A percentile compares a stretch with the other conserved stretches of the same genome.
Conservation (phyloP, 2,329 filamentous ascomycete species). For the Dothidotthia symphoricarpi region DNA sequence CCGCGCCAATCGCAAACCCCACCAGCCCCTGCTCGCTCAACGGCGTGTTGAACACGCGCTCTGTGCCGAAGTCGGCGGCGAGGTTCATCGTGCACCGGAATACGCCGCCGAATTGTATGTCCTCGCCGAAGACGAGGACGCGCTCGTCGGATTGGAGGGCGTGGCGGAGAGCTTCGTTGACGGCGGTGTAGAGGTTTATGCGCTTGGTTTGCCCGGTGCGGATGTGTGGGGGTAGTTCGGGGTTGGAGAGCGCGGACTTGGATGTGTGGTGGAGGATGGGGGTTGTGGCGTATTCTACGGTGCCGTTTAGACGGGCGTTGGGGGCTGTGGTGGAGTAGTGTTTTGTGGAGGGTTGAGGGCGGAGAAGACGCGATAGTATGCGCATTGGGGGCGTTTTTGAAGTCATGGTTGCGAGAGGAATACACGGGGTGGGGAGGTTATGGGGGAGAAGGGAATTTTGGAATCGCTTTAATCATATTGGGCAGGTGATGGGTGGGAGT, state of each 20-base stretch:
- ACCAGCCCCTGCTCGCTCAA: constrained; percentile 91
- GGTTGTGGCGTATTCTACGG: constrained; percentile 81
- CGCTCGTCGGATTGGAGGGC: constrained; percentile 80
- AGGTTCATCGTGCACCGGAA: constrained; percentile 93
- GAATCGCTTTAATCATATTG: too few species aligned
- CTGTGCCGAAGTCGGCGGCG: constrained; percentile 78
- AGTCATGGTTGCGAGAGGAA: constrained; percentile 26
- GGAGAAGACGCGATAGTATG: constrained; percentile 32
- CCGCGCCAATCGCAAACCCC: constrained; percentile 87
- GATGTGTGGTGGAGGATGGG: constrained; percentile 78
- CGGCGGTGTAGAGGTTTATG: constrained; percentile 89
- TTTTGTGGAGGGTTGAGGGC: constrained; percentile 26
- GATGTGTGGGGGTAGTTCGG: constrained; percentile 67
- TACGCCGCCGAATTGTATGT: constrained; percentile 94
- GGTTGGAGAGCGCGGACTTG: constrained; percentile 66
- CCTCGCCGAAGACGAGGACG: constrained; percentile 90
- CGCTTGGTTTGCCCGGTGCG: constrained; percentile 72
- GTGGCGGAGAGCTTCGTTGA: constrained; percentile 84
- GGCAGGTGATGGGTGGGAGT: too few species aligned
- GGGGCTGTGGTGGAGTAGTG: constrained; percentile 51
- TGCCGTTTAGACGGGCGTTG: constrained; percentile 71
- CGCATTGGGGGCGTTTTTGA: constrained; percentile 33
- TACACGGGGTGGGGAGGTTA: too few species aligned
- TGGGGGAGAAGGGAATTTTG: too few species aligned
- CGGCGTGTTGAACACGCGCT: constrained; percentile 95